Evolutionary conservation across 768 basidiomycete genomes (phyloP).

Genomic region (Leccinum arenicola): DNA sequence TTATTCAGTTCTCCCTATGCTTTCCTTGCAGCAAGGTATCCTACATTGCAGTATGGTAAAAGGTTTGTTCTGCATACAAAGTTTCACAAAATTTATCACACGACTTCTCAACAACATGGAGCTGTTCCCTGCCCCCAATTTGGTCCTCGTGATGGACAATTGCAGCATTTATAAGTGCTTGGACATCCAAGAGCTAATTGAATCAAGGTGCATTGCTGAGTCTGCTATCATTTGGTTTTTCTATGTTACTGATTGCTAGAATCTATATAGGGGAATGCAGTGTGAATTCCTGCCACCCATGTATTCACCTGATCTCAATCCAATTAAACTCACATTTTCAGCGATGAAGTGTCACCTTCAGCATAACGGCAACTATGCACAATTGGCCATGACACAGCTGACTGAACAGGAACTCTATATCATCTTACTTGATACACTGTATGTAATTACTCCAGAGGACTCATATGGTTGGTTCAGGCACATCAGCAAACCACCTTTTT

Average conservation of each 20-base stretch:
- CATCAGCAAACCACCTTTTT: too few relatives aligned
- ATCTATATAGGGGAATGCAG: background rate
- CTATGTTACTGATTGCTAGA: background rate
- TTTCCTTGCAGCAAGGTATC: background rate
- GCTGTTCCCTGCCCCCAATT: constrained; percentile 34
- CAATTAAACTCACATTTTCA: background rate
- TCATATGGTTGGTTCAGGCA: background rate
- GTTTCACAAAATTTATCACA: constrained; percentile 33
- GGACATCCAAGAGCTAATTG: constrained; percentile 29
- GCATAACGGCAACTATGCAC: background rate
- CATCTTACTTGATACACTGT: background rate
- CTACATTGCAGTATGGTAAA: constrained; percentile 5
- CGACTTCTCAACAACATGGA: constrained; percentile 37
- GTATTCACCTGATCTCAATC: background rate
- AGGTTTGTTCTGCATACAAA: constrained; percentile 27
- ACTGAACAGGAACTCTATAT: background rate
- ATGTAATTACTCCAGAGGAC: background rate
- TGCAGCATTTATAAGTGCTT: constrained; percentile 33
- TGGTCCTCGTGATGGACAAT: constrained; percentile 41
- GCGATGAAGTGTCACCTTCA: background rate
- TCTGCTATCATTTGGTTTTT: too few relatives aligned
- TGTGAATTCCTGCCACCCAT: background rate
- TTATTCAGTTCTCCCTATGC: background rate
- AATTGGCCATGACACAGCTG: background rate
- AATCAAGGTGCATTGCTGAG: constrained; percentile 22